A percentile compares a stretch with the other conserved stretches of the same genome.
Evolutionary conservation across 148 eudicot genomes (phyloP).

Genomic region (Nyssa sinensis): DNA sequence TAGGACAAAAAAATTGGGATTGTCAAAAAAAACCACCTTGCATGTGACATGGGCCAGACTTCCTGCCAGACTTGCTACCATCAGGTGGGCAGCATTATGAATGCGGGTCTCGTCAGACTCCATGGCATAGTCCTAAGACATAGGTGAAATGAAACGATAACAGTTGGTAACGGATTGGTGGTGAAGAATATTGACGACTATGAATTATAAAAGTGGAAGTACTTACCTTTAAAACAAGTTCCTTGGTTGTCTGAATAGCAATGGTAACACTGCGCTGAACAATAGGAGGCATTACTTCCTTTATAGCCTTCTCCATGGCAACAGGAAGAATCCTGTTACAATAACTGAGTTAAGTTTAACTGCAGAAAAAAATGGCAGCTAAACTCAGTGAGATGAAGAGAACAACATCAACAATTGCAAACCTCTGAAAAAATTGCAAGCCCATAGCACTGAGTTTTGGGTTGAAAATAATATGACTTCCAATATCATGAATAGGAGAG

Average conservation of each 20-base stretch:
- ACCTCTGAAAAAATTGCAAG: constrained; percentile 11
- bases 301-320: constrained; percentile 13
- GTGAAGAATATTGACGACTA: constrained; percentile 1
- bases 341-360: not conserved
- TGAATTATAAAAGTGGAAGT: not conserved
- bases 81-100: constrained; percentile 17
- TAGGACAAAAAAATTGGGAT: not conserved
- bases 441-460: constrained; percentile 7
- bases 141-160: not conserved
- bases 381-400: not conserved
- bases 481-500: not conserved
- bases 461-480: constrained; percentile 2
- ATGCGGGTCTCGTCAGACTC: constrained; percentile 10
- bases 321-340: constrained; percentile 2
- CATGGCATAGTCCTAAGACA: constrained; percentile 14
- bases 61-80: constrained; percentile 18
- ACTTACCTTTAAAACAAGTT: constrained; percentile 18
- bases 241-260: constrained; percentile 16
- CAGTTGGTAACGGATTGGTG: not conserved
- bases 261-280: constrained; percentile 15
- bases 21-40: constrained; percentile 1
- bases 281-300: constrained; percentile 4
- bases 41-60: constrained; percentile 14
- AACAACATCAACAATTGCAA: not conserved
- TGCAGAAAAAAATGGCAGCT: not conserved